phyloP scores from a whole-genome alignment of 352 stramenopile species.

The Phytophthora aleatoria region DNA sequence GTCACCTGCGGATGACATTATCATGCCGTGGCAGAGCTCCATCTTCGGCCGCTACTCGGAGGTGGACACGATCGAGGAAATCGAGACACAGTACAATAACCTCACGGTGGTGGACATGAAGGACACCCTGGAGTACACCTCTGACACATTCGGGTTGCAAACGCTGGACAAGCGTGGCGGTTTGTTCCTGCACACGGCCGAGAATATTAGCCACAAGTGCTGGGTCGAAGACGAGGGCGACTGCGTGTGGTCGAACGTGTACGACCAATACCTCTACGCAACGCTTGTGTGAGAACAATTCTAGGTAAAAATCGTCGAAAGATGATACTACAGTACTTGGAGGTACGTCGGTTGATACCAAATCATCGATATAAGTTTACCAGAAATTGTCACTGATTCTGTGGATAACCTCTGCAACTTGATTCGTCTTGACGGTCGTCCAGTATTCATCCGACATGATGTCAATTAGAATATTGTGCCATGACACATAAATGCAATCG shows the following conservation, averaged over 20 bases:
- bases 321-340: background rate
- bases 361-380: no score
- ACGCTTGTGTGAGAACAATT: conserved; percentile 21
- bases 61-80: conserved; percentile 24
- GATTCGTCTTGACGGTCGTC: no score
- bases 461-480: no score
- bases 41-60: conserved; percentile 50
- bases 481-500: no score
- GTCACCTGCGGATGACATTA: conserved; percentile 39
- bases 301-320: background rate
- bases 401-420: no score
- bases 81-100: conserved; percentile 26
- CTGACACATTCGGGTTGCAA: conserved; percentile 43
- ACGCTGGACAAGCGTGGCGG: conserved; percentile 40
- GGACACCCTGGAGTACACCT: conserved; percentile 38
- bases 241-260: conserved; percentile 46
- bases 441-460: no score
- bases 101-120: conserved; percentile 38
- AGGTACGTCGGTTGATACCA: no score
- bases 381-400: no score
- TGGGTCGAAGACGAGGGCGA: conserved; percentile 36
- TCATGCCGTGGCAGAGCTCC: conserved; percentile 49
- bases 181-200: conserved; percentile 31
- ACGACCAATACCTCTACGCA: conserved; percentile 46
- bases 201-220: conserved; percentile 38